Base-by-base conservation (phyloP, 805 yeast genomes). In the Phaffomyces thermotolerans region DNA sequence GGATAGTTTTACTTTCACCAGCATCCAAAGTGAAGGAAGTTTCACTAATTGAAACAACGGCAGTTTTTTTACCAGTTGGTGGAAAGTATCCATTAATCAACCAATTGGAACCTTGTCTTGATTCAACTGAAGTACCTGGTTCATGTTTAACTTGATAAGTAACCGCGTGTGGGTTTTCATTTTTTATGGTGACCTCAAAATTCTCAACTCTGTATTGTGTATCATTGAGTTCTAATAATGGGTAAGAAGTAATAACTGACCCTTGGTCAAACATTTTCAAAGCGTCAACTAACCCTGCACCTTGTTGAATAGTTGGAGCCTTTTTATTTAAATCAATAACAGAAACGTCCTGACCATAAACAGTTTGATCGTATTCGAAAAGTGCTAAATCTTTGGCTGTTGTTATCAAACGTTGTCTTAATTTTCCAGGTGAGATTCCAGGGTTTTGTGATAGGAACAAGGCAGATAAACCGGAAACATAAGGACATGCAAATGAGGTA, bases 401-500 rank as follows among this genome's bases (percentile, higher is more conserved):
- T 18, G 30, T 31, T 29, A 50, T 38, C 37, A 50, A 27, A 8
- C 23, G 15, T 5, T 17, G 25, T 37, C 40, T 43, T 17, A 48
- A n/a, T 14, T 45, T 46, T n/a, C 18, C 20, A 5, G 51, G 36
- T 18, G 37, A 20, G 23, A 47, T n/a, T 8, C 27, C 42, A n/a
- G 44, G 34, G 33, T 39, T 25, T 7, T 38, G 34, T 15, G 43
- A 25, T n/a, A 33, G 8, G 32, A 40, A 47, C 8, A 49, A 25
- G n/a, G 51, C 52, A 24, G 42, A 45, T 14, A 48, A 37, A 43
- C 50, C 51, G 18, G 53, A 49, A 36, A 44, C 47, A 23, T 50
- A 50, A 6, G 53, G 53, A 40, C 41, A 30, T 9, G 53, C 33
- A 31, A 43, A 50, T 2, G 53, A 50, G n/a, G 52, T 50, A 43